Conservation (phyloP, 768 basidiomycete species). For the Suillus luteus region DNA sequence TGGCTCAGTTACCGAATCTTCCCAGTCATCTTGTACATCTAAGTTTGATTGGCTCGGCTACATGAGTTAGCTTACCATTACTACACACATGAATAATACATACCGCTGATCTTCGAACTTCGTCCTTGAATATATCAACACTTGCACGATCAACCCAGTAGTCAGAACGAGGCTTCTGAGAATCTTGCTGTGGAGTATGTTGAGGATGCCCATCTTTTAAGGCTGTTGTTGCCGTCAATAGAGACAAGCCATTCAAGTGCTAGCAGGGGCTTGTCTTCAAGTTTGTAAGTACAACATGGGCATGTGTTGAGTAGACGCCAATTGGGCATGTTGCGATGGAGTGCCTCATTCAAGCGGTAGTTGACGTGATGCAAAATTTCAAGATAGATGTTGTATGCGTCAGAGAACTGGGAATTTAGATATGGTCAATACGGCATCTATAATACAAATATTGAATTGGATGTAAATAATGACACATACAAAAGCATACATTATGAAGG, state of each 20-base stretch:
- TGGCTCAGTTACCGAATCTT: background rate
- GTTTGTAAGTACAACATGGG: constrained; percentile 14
- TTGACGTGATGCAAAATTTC: constrained; percentile 10
- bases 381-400: constrained; percentile 16
- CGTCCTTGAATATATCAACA: constrained; percentile 8
- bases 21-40: constrained; percentile 4
- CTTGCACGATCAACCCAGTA: background rate
- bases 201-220: background rate
- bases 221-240: constrained; percentile 3
- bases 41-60: background rate
- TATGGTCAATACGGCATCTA: constrained; percentile 4
- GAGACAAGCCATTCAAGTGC: background rate
- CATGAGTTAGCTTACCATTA: background rate
- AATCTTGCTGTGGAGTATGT: background rate
- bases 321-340: constrained; percentile 7
- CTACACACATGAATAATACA: background rate
- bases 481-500: too few species aligned
- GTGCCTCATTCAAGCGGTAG: background rate
- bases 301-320: constrained; percentile 17
- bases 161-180: background rate
- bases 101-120: background rate
- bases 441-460: background rate
- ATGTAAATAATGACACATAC: background rate
- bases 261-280: background rate
- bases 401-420: background rate